Evolutionary conservation across 306 rosid genomes (phyloP).

Genomic region (Gastrolobium villosum): DNA sequence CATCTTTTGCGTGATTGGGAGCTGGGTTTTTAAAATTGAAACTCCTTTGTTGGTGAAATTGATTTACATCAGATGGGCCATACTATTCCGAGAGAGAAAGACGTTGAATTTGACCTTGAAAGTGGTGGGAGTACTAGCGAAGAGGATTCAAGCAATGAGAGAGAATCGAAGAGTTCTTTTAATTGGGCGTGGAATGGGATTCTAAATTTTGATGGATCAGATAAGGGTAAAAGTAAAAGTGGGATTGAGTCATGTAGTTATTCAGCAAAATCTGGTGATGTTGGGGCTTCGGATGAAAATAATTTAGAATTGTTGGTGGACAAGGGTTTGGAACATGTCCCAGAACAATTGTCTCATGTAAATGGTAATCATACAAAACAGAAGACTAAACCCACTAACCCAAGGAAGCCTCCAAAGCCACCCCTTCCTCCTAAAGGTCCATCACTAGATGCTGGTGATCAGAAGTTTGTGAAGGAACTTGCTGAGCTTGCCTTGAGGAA

Average conservation of each 20-base stretch:
- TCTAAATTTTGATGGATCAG: constrained; percentile 57
- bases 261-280: constrained; percentile 51
- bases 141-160: constrained; percentile 67
- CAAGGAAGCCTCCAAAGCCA: constrained; percentile 72
- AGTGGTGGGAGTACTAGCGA: constrained; percentile 68
- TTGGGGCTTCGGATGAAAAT: constrained; percentile 40
- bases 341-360: constrained; percentile 26
- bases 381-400: constrained; percentile 47
- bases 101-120: constrained; percentile 63
- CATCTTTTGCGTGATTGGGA: constrained; percentile 36
- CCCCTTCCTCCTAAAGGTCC: constrained; percentile 86
- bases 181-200: constrained; percentile 58
- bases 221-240: constrained; percentile 57
- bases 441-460: constrained; percentile 72
- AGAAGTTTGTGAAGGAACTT: constrained; percentile 69
- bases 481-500: constrained; percentile 70
- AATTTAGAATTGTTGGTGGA: constrained; percentile 55
- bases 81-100: constrained; percentile 51
- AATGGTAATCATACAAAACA: constrained; percentile 42
- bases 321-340: constrained; percentile 49
- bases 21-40: constrained; percentile 8
- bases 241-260: constrained; percentile 56
- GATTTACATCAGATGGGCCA: constrained; percentile 54
- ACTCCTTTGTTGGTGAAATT: constrained; percentile 42
- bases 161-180: constrained; percentile 53